Evolutionary conservation across 495 filamentous ascomycete species (phyloP).

Genomic region (Apodospora peruviana): DNA sequence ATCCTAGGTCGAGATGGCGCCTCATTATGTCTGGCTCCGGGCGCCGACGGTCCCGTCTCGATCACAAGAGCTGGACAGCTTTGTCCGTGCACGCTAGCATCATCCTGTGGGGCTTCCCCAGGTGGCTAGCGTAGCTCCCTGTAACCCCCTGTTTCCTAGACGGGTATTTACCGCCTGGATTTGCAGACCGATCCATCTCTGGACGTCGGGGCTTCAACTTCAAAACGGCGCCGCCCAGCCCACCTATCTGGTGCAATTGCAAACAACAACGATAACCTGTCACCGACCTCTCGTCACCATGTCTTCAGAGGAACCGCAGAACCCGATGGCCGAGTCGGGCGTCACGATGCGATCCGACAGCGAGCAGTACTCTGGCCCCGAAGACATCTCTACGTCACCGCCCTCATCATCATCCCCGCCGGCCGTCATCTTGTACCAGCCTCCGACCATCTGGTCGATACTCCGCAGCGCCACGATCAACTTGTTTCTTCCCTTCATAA

Average conservation of each 20-base stretch:
- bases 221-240: neutral
- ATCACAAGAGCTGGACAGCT: too few species aligned
- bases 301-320: conserved; percentile 45
- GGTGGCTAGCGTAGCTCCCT: conserved; percentile 5
- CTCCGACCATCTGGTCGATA: conserved; percentile 79
- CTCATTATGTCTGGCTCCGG: too few species aligned
- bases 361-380: conserved; percentile 76
- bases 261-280: neutral
- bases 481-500: conserved; percentile 88
- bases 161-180: neutral
- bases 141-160: neutral
- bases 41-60: too few species aligned
- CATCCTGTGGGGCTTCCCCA: too few species aligned
- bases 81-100: too few species aligned
- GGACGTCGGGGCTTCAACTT: neutral
- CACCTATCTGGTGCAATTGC: neutral
- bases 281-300: conserved; percentile 16
- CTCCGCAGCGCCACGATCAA: conserved; percentile 91
- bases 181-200: neutral
- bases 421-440: conserved; percentile 78
- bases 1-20: too few species aligned
- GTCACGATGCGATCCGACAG: conserved; percentile 86
- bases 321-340: conserved; percentile 69
- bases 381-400: conserved; percentile 56
- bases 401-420: conserved; percentile 65